Conservation (phyloP, 495 filamentous ascomycete genomes). For the Daldinia childiae region DNA sequence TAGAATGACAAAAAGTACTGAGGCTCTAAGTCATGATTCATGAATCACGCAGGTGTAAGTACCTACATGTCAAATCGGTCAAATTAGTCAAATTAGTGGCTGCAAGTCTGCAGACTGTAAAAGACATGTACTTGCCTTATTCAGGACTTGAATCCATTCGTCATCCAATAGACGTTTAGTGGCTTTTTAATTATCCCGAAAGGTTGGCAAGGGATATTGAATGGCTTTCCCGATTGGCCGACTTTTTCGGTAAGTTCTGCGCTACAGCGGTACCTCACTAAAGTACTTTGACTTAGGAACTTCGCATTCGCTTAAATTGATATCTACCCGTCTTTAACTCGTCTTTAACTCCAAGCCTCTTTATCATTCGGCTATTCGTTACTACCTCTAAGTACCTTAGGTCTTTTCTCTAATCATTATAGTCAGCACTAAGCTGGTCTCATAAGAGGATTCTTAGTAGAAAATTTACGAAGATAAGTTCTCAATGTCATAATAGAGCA, state of each 20-base stretch:
- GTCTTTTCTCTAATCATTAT: too few species aligned
- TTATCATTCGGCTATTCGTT: too few species aligned
- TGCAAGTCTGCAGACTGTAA: not conserved
- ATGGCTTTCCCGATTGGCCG: not conserved
- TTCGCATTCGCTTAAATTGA: slow-evolving; percentile 2
- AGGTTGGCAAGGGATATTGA: not conserved
- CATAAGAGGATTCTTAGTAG: too few species aligned
- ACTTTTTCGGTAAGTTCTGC: not conserved
- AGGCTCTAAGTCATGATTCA: not conserved
- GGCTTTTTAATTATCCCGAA: not conserved
- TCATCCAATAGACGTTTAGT: not conserved
- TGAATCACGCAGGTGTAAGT: not conserved
- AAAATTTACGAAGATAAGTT: too few species aligned
- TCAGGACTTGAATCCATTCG: not conserved
- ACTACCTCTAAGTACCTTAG: too few species aligned
- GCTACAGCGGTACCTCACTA: not conserved
- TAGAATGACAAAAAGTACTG: not conserved
- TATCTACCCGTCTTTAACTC: not conserved
- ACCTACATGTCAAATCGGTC: not conserved
- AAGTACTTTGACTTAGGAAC: not conserved
- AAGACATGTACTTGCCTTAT: not conserved
- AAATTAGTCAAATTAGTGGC: not conserved
- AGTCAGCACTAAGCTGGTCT: too few species aligned
- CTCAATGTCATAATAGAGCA: too few species aligned
- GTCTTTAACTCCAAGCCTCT: too few species aligned